Conservation (phyloP, 2,329 filamentous ascomycete species). For the Botrytis hyacinthi region DNA sequence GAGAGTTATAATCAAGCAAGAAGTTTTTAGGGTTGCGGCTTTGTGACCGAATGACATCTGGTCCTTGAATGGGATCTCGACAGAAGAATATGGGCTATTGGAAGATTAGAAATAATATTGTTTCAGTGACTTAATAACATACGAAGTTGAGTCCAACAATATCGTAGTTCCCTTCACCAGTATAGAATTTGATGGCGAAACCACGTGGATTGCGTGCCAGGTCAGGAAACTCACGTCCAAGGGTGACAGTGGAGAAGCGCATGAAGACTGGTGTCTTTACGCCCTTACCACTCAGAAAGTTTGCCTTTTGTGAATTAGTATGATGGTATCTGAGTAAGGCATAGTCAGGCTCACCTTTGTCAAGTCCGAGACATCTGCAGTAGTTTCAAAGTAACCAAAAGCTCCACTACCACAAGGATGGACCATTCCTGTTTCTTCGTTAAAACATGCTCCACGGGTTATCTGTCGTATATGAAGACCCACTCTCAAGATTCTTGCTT, state of each 20-base stretch:
- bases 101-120: not conserved
- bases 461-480: not conserved
- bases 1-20: constrained; percentile 33
- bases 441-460: not conserved
- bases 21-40: constrained; percentile 60
- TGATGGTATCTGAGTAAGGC: not conserved
- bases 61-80: constrained; percentile 68
- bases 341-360: constrained; percentile 37
- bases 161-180: constrained; percentile 50
- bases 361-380: constrained; percentile 36
- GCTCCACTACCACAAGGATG: constrained; percentile 53
- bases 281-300: constrained; percentile 55
- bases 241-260: constrained; percentile 55
- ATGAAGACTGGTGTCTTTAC: constrained; percentile 63
- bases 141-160: constrained; percentile 7
- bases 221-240: constrained; percentile 47
- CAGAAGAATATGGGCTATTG: constrained; percentile 64
- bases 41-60: constrained; percentile 69
- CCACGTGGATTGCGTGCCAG: constrained; percentile 47
- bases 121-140: not conserved
- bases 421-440: constrained; percentile 47
- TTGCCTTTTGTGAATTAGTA: constrained; percentile 9
- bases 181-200: constrained; percentile 50
- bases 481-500: constrained; percentile 12
- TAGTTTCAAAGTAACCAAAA: constrained; percentile 26